Conservation (phyloP, 441 rosid genomes). For the Melastoma candidum region DNA sequence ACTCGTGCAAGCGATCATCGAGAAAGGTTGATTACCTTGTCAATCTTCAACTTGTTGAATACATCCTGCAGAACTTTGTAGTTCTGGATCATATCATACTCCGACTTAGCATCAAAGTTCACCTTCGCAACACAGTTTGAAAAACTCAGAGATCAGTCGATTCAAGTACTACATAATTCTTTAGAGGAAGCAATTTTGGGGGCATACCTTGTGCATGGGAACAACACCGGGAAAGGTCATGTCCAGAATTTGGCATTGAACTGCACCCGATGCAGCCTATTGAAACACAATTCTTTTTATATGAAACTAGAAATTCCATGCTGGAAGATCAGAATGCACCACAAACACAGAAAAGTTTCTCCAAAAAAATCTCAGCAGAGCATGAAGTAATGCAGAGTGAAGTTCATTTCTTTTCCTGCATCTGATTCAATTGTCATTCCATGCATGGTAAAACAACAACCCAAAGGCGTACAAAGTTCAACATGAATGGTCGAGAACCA, state of each 20-base stretch:
- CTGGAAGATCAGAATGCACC: no score
- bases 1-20: no score
- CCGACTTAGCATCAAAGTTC: constrained; percentile 85
- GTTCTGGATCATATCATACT: constrained; percentile 94
- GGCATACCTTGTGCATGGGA: constrained; percentile 87
- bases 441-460: no score
- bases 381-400: no score
- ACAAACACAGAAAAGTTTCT: no score
- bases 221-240: constrained; percentile 92
- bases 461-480: no score
- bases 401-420: no score
- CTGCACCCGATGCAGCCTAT: constrained; percentile 98
- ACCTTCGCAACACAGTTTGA: constrained; percentile 37
- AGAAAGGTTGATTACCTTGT: constrained; percentile 40
- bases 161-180: no score
- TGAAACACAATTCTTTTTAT: neutral
- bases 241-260: constrained; percentile 96
- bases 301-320: no score
- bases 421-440: no score
- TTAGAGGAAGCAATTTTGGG: neutral
- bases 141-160: constrained; percentile 3
- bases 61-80: constrained; percentile 95
- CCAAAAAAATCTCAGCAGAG: no score
- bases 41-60: constrained; percentile 81
- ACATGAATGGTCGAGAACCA: no score